Evolutionary conservation across 1,284 basidiomycete species (phyloP), one percentile per base, ranked within the genome.

Genomic region (Cronartium quercuum): DNA sequence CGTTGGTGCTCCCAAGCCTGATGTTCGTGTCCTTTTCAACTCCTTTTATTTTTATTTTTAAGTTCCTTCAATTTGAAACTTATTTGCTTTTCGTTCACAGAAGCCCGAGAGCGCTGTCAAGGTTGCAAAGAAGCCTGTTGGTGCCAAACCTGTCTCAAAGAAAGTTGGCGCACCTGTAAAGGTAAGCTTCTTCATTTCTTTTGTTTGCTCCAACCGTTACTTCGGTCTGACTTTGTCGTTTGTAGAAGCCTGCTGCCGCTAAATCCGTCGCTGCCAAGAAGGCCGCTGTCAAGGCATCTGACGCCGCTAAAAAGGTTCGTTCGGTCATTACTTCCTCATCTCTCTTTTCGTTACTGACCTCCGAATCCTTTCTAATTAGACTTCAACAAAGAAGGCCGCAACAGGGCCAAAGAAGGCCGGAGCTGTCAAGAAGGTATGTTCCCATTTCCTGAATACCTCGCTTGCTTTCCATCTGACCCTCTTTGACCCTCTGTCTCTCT

Each of bases 221-320:
- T 6, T 55, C 29, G 6, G 4, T 55, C 51, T 55, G 51, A 55
- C 29, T 55, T 21, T 21, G 7, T 55, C 15, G 9, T 55, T 55
- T 12, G n/a, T 24, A 55, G 51, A 18, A n/a, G n/a, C 29, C 61
- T 38, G n/a, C 40, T 58, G 21, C 57, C 71, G 60, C 58, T 37
- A 74, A 74, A 10, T 47, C 62, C 10, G 62, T 58, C 13, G 38
- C 44, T 13, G 58, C 47, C 21, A 77, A 76, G 65, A 73, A 74
- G 64, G 65, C 68, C 35, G 57, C 47, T 60, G 66, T 42, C n/a
- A 73, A 66, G 65, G 18, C 37, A 12, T 24, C 65, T 21, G 24
- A 41, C 3, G 42, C 42, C 37, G 41, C 71, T 21, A 58, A 61
- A 15, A 61, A 61, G 35, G 58, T 37, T n/a, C n/a, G n/a, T n/a